Conservation (phyloP, 441 rosid species). For the Populus hybrid region DNA sequence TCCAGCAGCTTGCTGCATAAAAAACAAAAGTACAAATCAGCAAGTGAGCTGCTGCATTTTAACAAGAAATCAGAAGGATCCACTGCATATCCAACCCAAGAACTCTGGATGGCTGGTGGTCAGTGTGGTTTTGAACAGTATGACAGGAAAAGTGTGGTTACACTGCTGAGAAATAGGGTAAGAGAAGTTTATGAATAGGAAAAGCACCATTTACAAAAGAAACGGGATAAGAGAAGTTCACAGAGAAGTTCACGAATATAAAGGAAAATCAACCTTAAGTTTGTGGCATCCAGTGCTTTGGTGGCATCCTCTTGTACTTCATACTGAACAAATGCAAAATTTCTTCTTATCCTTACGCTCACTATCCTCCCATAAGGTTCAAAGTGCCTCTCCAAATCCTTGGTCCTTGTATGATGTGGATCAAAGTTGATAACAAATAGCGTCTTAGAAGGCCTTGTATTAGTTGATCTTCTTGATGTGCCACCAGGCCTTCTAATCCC, state of each 20-base stretch:
- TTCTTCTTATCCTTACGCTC: slow-evolving; percentile 88
- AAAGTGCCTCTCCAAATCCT: slow-evolving; percentile 93
- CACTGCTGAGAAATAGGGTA: neutral
- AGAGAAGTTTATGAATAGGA: neutral
- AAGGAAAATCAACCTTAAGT: slow-evolving; percentile 52
- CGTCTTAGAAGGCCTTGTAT: slow-evolving; percentile 78
- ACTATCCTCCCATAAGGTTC: slow-evolving; percentile 85
- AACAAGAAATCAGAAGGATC: neutral
- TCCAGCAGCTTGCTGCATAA: slow-evolving; percentile 80
- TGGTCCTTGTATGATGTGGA: slow-evolving; percentile 68
- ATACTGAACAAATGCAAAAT: slow-evolving; percentile 90
- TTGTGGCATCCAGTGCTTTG: slow-evolving; percentile 77
- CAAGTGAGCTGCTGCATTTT: neutral
- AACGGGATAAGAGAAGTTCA: neutral
- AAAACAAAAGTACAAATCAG: neutral
- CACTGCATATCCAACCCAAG: neutral
- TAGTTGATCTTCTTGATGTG: slow-evolving; percentile 58
- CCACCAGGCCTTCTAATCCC: slow-evolving; percentile 65
- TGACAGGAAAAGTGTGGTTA: neutral
- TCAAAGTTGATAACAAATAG: slow-evolving; percentile 95
- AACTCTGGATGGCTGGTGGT: neutral
- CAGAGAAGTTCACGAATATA: neutral
- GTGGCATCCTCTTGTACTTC: slow-evolving; percentile 89
- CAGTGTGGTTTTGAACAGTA: neutral
- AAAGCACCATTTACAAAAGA: neutral